phyloP scores from a whole-genome alignment of 2,329 filamentous ascomycete species.

The Alternaria ethzedia region DNA sequence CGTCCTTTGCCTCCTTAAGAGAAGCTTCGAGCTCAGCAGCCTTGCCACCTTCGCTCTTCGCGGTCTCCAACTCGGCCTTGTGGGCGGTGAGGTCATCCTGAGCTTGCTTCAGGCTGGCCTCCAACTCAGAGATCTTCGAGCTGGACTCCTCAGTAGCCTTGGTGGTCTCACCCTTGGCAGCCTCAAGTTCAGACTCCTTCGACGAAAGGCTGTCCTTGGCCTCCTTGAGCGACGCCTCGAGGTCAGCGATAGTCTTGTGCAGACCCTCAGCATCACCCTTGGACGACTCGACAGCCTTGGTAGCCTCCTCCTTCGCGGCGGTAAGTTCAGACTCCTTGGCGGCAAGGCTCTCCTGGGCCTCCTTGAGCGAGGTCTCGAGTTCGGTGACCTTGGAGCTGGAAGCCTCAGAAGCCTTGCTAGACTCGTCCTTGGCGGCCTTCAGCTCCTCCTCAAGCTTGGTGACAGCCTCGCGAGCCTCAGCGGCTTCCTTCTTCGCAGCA shows the following conservation, averaged over 20 bases:
- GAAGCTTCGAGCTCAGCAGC: slow-evolving; percentile 24
- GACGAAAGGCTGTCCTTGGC: slow-evolving; percentile 13
- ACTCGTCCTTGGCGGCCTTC: slow-evolving; percentile 20
- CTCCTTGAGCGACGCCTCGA: slow-evolving; percentile 21
- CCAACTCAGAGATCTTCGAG: slow-evolving; percentile 29
- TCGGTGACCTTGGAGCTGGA: slow-evolving; percentile 32
- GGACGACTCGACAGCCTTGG: slow-evolving; percentile 25
- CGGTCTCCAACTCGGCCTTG: slow-evolving; percentile 27
- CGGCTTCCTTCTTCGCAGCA: slow-evolving; percentile 18
- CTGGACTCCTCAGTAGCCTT: slow-evolving; percentile 26
- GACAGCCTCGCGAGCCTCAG: slow-evolving; percentile 17
- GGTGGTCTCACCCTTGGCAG: slow-evolving; percentile 21
- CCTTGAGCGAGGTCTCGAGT: slow-evolving; percentile 27
- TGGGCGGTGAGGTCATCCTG: slow-evolving; percentile 30
- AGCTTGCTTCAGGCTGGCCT: slow-evolving; percentile 29
- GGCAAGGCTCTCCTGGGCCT: slow-evolving; percentile 23
- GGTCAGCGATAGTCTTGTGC: slow-evolving; percentile 26
- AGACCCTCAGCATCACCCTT: slow-evolving; percentile 23
- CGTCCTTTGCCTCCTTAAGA: slow-evolving; percentile 19
- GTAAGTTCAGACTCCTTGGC: slow-evolving; percentile 33
- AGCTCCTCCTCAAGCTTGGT: slow-evolving; percentile 23
- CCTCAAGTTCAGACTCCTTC: slow-evolving; percentile 23
- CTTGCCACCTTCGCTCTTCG: slow-evolving; percentile 14
- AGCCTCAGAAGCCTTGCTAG: slow-evolving; percentile 24
- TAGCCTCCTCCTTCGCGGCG: slow-evolving; percentile 24